Conservation (phyloP, 371 early-diverging fungal genomes). For the Mortierella sp. region DNA sequence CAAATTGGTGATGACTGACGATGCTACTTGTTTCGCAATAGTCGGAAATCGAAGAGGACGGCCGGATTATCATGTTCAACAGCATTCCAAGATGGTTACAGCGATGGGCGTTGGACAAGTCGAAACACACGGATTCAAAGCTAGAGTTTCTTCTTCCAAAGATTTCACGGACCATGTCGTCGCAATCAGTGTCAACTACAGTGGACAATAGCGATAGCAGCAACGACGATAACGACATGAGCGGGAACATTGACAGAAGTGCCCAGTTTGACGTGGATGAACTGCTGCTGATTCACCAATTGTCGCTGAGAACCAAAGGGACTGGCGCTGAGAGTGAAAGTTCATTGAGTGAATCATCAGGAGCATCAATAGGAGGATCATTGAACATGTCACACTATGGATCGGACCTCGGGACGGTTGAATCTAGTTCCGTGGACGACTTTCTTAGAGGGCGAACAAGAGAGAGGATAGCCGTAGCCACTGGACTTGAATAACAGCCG, state of each 20-base stretch:
- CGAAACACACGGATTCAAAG: constrained; percentile 23
- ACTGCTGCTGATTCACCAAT: neutral
- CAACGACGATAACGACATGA: neutral
- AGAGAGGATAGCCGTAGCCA: constrained; percentile 6
- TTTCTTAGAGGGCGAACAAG: neutral
- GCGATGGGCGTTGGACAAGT: constrained; percentile 40
- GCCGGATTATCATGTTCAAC: constrained; percentile 42
- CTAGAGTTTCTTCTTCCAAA: constrained; percentile 22
- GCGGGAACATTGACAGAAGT: neutral
- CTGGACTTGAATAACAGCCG: neutral
- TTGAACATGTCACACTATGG: neutral
- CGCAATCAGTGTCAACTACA: constrained; percentile 8
- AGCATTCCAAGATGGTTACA: constrained; percentile 45
- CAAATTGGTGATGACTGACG: no score
- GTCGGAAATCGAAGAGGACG: constrained; percentile 38
- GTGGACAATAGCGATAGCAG: constrained; percentile 1
- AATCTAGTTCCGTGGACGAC: neutral
- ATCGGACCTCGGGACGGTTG: neutral
- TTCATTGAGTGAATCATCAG: neutral
- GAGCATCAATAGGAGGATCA: neutral
- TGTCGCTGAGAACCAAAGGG: neutral
- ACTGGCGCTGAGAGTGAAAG: neutral
- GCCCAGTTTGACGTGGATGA: neutral
- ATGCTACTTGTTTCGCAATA: neutral
- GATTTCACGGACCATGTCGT: constrained; percentile 11